Conservation (phyloP, 345 rosid genomes). For the Anastatica hierochuntica region DNA sequence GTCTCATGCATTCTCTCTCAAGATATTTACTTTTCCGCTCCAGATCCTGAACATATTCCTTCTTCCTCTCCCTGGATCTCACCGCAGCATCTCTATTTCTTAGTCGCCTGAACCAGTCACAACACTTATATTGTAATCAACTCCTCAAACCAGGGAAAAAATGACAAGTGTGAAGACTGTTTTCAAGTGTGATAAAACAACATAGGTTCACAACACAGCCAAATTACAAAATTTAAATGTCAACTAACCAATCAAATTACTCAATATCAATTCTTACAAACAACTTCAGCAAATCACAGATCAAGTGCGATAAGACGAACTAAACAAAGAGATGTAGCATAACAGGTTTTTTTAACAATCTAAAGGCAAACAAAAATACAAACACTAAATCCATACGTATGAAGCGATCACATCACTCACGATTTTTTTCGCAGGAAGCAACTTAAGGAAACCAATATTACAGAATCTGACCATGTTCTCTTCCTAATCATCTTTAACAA, state of each 20-base stretch:
- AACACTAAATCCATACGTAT: too few species aligned
- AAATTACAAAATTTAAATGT: neutral
- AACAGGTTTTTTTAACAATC: neutral
- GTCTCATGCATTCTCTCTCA: slow-evolving; percentile 75
- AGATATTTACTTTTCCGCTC: slow-evolving; percentile 73
- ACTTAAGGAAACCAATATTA: neutral
- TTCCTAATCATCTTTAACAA: neutral
- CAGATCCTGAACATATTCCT: slow-evolving; percentile 55
- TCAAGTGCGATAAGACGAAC: too few species aligned
- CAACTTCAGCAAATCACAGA: too few species aligned
- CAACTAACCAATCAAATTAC: too few species aligned
- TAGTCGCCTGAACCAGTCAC: slow-evolving; percentile 43
- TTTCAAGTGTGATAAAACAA: neutral
- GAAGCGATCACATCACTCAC: neutral
- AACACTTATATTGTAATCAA: neutral
- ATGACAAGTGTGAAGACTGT: neutral
- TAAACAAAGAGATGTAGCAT: neutral
- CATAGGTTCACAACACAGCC: neutral
- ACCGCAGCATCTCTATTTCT: slow-evolving; percentile 86
- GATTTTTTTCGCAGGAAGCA: neutral
- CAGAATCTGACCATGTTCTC: neutral
- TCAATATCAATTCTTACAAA: too few species aligned
- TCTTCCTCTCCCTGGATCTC: slow-evolving; percentile 87
- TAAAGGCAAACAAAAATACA: too few species aligned
- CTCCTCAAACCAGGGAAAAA: neutral